A percentile compares a stretch with the other conserved stretches of the same genome.
Evolutionary conservation across 768 basidiomycete genomes (phyloP).

Genomic region (Psilocybe subaeruginosa): DNA sequence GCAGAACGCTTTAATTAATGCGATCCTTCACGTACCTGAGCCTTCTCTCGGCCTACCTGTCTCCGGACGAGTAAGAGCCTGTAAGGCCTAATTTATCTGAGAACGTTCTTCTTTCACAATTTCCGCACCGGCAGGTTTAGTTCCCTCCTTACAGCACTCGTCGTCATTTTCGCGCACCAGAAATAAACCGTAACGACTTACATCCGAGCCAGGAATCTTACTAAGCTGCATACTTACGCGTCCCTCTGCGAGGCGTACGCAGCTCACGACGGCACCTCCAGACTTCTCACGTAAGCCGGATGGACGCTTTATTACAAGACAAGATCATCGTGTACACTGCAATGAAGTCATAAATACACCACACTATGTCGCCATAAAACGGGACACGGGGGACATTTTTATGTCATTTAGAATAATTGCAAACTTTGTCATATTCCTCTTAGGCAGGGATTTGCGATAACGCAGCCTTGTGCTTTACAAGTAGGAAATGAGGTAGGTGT

Average conservation of each 20-base stretch:
- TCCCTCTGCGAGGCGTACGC: too few species aligned
- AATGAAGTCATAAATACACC: not conserved
- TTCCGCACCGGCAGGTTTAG: conserved; percentile 3
- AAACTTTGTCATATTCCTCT: too few species aligned
- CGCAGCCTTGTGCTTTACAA: not conserved
- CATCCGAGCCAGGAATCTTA: not conserved
- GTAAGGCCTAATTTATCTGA: not conserved
- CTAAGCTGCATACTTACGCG: not conserved
- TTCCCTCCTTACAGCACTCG: not conserved
- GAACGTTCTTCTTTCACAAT: not conserved
- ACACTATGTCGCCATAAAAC: too few species aligned
- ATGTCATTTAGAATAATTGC: too few species aligned
- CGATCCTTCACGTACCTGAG: not conserved
- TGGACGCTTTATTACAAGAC: not conserved
- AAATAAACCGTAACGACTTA: not conserved
- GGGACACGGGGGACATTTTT: too few species aligned
- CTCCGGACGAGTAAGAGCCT: not conserved
- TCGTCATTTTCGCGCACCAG: not conserved
- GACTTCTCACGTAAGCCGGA: not conserved
- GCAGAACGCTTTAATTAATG: not conserved
- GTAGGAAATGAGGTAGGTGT: not conserved
- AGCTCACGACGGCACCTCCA: too few species aligned
- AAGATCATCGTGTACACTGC: not conserved
- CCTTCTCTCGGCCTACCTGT: conserved; percentile 2
- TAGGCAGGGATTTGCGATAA: too few species aligned